A percentile compares a stretch with the other conserved stretches of the same genome.
Evolutionary conservation across 176 grass and related monocot genomes (phyloP).

Genomic region (Raddia distichophylla): DNA sequence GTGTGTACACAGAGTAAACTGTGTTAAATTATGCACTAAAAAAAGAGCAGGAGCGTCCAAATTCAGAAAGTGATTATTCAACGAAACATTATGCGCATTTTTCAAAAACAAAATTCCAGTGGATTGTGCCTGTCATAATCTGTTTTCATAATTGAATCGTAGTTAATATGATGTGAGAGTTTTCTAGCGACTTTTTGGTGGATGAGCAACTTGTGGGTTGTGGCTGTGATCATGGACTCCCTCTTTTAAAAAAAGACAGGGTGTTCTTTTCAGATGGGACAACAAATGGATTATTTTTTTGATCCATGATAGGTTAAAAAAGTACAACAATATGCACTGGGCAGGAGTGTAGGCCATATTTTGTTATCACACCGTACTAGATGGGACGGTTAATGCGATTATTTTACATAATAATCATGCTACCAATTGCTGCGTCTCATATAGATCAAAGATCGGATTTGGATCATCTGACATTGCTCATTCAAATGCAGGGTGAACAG

Average conservation of each 20-base stretch:
- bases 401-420: not conserved
- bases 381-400: constrained; percentile 17
- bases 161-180: not conserved
- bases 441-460: constrained; percentile 18
- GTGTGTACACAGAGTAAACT: too few relatives aligned
- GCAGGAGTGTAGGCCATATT: not conserved
- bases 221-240: not conserved
- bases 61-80: not conserved
- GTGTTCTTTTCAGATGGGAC: constrained; percentile 20
- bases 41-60: not conserved
- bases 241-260: not conserved
- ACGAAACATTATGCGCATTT: too few relatives aligned
- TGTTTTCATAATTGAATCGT: not conserved
- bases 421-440: not conserved
- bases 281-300: not conserved
- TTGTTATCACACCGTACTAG: not conserved
- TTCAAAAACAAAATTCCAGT: not conserved
- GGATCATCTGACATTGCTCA: too few relatives aligned
- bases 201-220: not conserved
- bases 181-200: not conserved
- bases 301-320: constrained; percentile 11
- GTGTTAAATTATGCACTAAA: too few relatives aligned
- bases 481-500: too few relatives aligned
- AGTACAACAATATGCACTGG: not conserved
- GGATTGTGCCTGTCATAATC: not conserved